A percentile compares a stretch with the other conserved stretches of the same genome.
These are phyloP conservation scores for Colletotrichum horii DNA, from an alignment of 2,329 filamentous ascomycete genomes.

Conservation along the genomic window DNA sequence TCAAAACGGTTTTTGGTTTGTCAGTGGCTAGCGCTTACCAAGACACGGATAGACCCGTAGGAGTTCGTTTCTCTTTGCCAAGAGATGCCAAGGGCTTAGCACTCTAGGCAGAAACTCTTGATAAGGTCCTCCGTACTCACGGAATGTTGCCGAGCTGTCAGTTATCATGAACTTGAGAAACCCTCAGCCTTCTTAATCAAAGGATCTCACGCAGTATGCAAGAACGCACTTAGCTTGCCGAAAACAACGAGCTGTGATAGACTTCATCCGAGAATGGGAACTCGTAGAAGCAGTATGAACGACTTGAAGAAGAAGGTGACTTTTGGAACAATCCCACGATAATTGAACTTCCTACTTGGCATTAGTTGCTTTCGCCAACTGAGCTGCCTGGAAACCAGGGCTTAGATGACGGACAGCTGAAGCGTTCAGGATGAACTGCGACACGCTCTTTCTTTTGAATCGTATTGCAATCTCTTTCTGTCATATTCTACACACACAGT, in stretches of 20 bases:
- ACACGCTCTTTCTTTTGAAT: rapidly evolving
- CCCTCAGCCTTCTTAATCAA: not conserved
- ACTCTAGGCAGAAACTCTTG: not conserved
- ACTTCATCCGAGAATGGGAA: not conserved
- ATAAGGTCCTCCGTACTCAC: not conserved
- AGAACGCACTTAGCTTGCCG: not conserved
- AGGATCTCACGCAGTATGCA: not conserved
- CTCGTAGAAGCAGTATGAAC: not conserved
- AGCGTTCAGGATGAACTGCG: not conserved
- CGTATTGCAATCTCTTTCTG: rapidly evolving
- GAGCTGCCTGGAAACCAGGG: no score
- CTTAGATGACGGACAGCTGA: not conserved
- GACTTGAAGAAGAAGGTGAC: not conserved
- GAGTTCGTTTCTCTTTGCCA: not conserved
- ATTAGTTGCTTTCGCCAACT: not conserved
- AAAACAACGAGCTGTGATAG: not conserved
- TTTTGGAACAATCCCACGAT: no score
- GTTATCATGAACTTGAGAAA: not conserved
- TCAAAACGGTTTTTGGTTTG: not conserved
- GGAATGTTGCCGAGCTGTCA: not conserved
- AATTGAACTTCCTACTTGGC: not conserved
- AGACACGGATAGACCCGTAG: not conserved
- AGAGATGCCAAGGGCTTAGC: not conserved
- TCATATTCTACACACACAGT: not conserved
- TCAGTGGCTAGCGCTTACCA: not conserved